These are phyloP conservation scores for Chionographis japonica DNA, from an alignment of 106 monocot genomes.

Conservation along the genomic window DNA sequence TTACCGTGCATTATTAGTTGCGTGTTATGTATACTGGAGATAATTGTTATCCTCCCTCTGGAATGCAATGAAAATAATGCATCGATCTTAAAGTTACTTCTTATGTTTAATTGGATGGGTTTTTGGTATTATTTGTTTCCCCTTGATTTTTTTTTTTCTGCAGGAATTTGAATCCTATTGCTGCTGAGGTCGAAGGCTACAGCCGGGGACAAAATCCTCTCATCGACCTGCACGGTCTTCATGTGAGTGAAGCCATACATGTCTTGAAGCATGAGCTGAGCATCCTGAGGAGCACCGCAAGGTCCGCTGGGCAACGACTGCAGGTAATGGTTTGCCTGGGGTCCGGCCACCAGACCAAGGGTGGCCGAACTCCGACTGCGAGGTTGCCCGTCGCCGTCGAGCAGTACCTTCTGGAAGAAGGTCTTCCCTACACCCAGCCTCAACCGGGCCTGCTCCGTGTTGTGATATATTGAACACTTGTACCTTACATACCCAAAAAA, in stretches of 20 bases:
- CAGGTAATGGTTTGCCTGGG: constrained; percentile 81
- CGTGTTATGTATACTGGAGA: no score
- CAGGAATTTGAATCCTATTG: constrained; percentile 49
- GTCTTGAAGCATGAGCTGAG: constrained; percentile 73
- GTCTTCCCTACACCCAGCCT: constrained; percentile 57
- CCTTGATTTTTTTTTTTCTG: neutral
- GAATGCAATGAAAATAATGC: no score
- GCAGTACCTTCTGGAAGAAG: constrained; percentile 70
- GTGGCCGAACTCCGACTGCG: constrained; percentile 50
- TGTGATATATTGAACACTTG: constrained; percentile 53
- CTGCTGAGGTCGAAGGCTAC: constrained; percentile 30
- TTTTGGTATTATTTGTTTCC: no score
- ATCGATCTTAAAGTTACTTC: no score
- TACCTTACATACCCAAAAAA: neutral
- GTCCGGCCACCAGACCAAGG: constrained; percentile 76
- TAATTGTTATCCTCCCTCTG: no score
- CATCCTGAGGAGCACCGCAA: constrained; percentile 46
- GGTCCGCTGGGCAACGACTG: constrained; percentile 52
- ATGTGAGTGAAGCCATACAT: constrained; percentile 79
- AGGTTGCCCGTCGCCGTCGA: constrained; percentile 73
- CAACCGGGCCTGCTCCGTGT: constrained; percentile 85
- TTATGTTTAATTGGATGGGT: no score
- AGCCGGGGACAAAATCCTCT: constrained; percentile 46
- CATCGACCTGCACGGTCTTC: constrained; percentile 88
- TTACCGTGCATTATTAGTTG: no score